phyloP scores from a whole-genome alignment of 1,139 yeast genomes.

The Saccharomyces hybrid region DNA sequence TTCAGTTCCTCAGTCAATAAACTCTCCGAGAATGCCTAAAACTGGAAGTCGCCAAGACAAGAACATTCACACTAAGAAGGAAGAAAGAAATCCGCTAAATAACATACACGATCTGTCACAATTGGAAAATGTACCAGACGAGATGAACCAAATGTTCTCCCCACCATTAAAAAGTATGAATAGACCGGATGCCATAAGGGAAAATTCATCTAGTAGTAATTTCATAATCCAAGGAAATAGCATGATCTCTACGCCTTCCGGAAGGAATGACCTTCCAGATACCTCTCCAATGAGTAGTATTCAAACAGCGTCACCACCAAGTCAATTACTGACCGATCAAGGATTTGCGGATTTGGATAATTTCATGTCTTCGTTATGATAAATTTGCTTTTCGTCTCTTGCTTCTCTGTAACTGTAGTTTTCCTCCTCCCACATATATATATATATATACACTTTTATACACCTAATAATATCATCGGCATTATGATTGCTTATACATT shows the following conservation, averaged over 20 bases:
- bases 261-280: slow-evolving; percentile 1
- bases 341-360: slow-evolving; percentile 27
- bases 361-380: slow-evolving; percentile 20
- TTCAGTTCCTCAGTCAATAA: slow-evolving; percentile 1
- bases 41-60: slow-evolving; percentile 3
- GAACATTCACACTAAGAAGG: slow-evolving; percentile 2
- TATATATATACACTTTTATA: background rate
- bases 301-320: slow-evolving; percentile 19
- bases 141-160: background rate
- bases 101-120: slow-evolving; percentile 4
- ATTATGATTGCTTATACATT: background rate
- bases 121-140: background rate
- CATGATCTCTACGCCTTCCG: background rate
- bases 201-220: background rate
- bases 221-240: background rate
- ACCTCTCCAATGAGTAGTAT: slow-evolving; percentile 14
- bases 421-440: background rate
- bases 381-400: background rate
- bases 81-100: slow-evolving; percentile 5
- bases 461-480: background rate
- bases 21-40: slow-evolving; percentile 4
- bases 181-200: background rate
- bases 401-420: background rate
- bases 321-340: slow-evolving; percentile 20
- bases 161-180: background rate